Evolutionary conservation across 2,329 filamentous ascomycete species (phyloP), one percentile per base, ranked within the genome.

Genomic region (Xylaria sp.): DNA sequence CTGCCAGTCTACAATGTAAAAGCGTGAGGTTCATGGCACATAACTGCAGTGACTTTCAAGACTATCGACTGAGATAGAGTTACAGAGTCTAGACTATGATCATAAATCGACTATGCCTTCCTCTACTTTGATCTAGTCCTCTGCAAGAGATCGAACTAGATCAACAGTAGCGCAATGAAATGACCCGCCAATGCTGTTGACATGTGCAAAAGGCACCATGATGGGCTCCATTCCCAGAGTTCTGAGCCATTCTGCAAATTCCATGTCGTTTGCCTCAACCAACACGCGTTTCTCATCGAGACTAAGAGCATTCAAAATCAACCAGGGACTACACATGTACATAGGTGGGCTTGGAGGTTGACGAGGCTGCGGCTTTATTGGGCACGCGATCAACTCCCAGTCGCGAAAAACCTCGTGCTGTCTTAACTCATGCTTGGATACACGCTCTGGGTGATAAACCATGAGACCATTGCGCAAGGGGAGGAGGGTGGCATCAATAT

Each of bases 161-260:
- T 58, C 56, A 1, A 58, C 46, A 1, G 71, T 75, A 8, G 72
- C 72, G 57, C 72, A 75, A 57, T 74, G 73, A 46, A 74, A 75
- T 14, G 73, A 74, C 0, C 73, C 73, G 1, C 74, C 74, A 40
- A 76, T 69, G 54, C 71, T 72, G 38, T 74, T 72, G 1, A 76
- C 73, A 64, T 76, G 69, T 54, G 66, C 56, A 51, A 76, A 76
- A 15, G 74, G 74, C 69, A 45, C 4, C 56, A n/a, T n/a, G n/a
- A n/a, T n/a, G n/a, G n/a, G n/a, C n/a, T n/a, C n/a, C n/a, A n/a
- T n/a, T n/a, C n/a, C n/a, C n/a, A n/a, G n/a, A n/a, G n/a, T n/a
- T n/a, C n/a, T n/a, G n/a, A n/a, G n/a, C n/a, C n/a, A n/a, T n/a
- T n/a, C n/a, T n/a, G n/a, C n/a, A n/a, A n/a, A n/a, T n/a, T n/a